Base-by-base conservation (phyloP, 2,329 filamentous ascomycete species). In the Claviceps pusilla region DNA sequence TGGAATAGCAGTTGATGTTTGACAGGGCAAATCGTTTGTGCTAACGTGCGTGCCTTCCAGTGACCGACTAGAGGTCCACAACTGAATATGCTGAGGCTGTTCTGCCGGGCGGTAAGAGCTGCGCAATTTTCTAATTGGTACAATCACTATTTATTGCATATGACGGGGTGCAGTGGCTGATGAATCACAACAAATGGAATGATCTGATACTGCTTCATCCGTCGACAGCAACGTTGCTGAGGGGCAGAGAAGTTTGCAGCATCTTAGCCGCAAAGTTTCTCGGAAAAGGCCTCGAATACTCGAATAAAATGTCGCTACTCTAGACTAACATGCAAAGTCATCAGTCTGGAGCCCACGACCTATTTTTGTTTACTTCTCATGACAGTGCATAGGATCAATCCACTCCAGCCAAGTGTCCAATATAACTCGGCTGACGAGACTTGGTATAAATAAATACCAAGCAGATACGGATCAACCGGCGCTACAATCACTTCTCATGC, bases 81-180 rank as follows among this genome's bases (percentile, higher is more conserved):
- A 60, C 58, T 62, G 61, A 48, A 29, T 10, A n/a, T 16, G 24
- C 28, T 37, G 33, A 58, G 60, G 61, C 56, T 56, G 61, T 65
- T 69, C 63, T 69, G 67, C 67, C 67, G 59, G 67, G 67, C 67
- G 67, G 67, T 69, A 61, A 64, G 12, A 64, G 12, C 48, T 35
- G 46, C 14, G 29, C n/a, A 11, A 4, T 24, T 10, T 10, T 42
- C 35, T 5, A 7, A 19, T 24, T 16, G 24, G 51, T 28, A 16
- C 41, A 16, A 24, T 16, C 19, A 19, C 31, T 16, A 19, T 35
- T 49, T 56, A 56, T 56, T 59, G 52, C 54, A 57, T 56, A 54
- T 41, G 42, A 33, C 24, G 48, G 52, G 55, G 51, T 16, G 42
- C 41, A 19, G 16, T 39, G 46, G 19, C 48, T 28, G 4, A 41